Evolutionary conservation across 139 green algal genomes (phyloP), one percentile per base, ranked within the genome.

Genomic region (Coelastrella sp.): DNA sequence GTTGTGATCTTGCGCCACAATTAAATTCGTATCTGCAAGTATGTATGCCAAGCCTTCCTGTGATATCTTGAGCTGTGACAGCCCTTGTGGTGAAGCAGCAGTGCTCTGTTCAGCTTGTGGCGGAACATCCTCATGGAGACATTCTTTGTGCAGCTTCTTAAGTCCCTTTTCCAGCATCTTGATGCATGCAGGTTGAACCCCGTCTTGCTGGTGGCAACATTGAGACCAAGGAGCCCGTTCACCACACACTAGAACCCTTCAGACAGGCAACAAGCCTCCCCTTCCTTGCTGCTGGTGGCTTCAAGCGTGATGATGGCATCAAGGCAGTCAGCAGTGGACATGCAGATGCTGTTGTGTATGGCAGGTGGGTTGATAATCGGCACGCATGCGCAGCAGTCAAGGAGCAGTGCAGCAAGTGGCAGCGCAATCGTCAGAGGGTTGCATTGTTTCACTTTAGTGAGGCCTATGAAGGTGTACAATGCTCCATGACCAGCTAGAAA

Each of bases 251-350:
- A 68, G 79, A 82, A 11, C 92, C 93, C 22, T 98, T 98, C 93
- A 91, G 94, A 63, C 60, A 84, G 60, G 92, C 89, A 5, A 95
- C 86, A 59, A 92, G 93, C 74, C 91, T 87, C 65, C 88, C 94
- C 9, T 95, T 98, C 87, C 95, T 98, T 66, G 91, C 93, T 0
- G 95, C 96, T 11, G 87, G 85, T 81, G 96, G 96, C 79, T 96
- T 91, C 90, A 94, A 81, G 68, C 24, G 83, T 0, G 93, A 95
- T 11, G 89, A n/a, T 57, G 96, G 92, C 57, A 92, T 89, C 12
- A 20, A 86, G 19, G 93, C 92, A 4, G 73, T 98, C 4, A 78
- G 82, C 7, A 59, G 7, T 5, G 96, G 92, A 49, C 14, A 94
- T 15, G 93, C 93, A 10, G 94, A 96, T 63, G 65, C 94, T 9